Evolutionary conservation across 305 asterid species (phyloP), one percentile per base, ranked within the genome.

Genomic region (Fraxinus angustifolia): DNA sequence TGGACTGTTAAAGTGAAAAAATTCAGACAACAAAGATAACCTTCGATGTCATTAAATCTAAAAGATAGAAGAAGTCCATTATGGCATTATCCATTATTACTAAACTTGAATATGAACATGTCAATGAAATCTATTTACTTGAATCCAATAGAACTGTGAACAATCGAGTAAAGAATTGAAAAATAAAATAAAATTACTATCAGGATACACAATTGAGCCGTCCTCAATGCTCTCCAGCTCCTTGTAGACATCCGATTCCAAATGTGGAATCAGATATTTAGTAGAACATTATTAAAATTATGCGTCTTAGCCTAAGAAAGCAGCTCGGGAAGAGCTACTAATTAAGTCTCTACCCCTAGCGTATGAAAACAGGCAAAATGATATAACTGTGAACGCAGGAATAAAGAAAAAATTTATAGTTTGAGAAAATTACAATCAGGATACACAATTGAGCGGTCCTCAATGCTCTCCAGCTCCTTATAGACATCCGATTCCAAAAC

Each of bases 401-500:
- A 87, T 16, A 10, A 34, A 21, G 76, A 7, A 2, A 2, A 5
- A 6, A 2, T 28, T 10, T 6, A 26, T 68, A 76, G 79, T 42
- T 40, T 7, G 26, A 79, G 82, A 83, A 82, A 81, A 84, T 90
- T 87, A 95, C 98, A 95, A 81, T 95, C 98, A 73, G 98, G 98
- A 85, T 95, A 95, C 77, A 88, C 89, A 58, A 92, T 79, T 36
- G 97, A 91, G 40, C 90, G 83, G 79, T 93, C 87, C 85, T 91
- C 89, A 17, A 93, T 62, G 85, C 80, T 80, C 83, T 90, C 97
- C 87, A 90, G 85, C 91, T 92, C 97, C 77, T 84, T 87, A 72
- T 92, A 95, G 8, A 95, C 98, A 83, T 92, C 92, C 0, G 98
- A 95, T 65, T 95, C 95, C 87, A 95, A 76, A 82, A 95, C 90